A percentile compares a stretch with the other conserved stretches of the same genome.
Evolutionary conservation across 73 alveolate genomes (phyloP).

Genomic region (Diophrys appendiculata): DNA sequence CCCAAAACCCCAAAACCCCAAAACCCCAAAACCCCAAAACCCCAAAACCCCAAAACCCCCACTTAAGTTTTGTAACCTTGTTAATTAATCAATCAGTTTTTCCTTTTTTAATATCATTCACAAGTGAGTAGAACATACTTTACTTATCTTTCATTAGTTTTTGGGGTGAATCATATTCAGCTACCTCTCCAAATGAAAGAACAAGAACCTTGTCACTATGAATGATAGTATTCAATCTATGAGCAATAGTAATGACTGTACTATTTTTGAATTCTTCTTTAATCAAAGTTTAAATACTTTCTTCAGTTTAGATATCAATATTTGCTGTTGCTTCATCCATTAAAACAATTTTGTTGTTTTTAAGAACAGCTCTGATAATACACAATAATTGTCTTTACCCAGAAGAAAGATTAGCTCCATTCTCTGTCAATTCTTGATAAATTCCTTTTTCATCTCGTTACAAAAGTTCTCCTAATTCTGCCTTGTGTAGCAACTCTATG

Average conservation of each 20-base stretch:
- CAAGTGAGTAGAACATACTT: background rate
- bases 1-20: slow-evolving; percentile 9
- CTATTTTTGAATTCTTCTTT: slow-evolving; percentile 71
- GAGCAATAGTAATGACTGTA: slow-evolving; percentile 92
- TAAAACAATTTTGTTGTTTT: slow-evolving; percentile 81
- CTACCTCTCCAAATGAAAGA: slow-evolving; percentile 66
- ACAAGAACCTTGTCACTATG: slow-evolving; percentile 79
- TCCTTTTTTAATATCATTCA: slow-evolving; percentile 3
- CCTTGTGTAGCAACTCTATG: slow-evolving; percentile 65
- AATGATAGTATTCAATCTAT: slow-evolving; percentile 85
- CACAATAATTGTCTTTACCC: slow-evolving; percentile 95
- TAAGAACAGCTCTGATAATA: slow-evolving; percentile 86
- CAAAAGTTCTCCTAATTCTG: slow-evolving; percentile 62
- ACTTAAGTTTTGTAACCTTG: too few species aligned
- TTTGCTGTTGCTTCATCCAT: slow-evolving; percentile 97
- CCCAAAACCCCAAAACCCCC: slow-evolving; percentile 4
- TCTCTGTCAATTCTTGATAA: slow-evolving; percentile 70
- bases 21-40: slow-evolving; percentile 4
- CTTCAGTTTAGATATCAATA: slow-evolving; percentile 88
- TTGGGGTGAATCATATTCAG: slow-evolving; percentile 77
- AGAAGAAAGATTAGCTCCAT: slow-evolving; percentile 83
- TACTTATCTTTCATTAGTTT: slow-evolving; percentile 52
- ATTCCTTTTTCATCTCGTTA: slow-evolving; percentile 69
- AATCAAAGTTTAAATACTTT: slow-evolving; percentile 77
- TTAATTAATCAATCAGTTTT: too few species aligned